Evolutionary conservation across 2,329 filamentous ascomycete species (phyloP).

Genomic region (Penicillium oxalicum): DNA sequence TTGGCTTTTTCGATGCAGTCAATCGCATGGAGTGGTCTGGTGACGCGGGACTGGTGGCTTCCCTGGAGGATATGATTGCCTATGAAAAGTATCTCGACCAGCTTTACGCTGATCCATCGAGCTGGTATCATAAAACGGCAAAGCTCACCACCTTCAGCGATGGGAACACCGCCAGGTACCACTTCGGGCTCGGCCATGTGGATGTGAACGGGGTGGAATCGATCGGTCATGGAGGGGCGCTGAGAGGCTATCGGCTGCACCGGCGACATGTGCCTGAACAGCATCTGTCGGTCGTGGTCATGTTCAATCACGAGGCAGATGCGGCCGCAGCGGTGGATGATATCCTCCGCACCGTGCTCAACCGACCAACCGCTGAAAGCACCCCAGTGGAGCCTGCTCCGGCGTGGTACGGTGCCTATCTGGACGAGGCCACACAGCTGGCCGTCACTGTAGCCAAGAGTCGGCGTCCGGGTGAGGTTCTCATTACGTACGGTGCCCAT

Average conservation of each 20-base stretch:
- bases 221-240: constrained; percentile 39
- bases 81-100: constrained; percentile 40
- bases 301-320: constrained; percentile 38
- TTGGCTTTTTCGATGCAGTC: constrained; percentile 32
- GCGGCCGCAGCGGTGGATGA: constrained; percentile 23
- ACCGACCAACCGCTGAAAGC: constrained; percentile 11
- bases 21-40: constrained; percentile 45
- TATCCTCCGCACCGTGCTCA: constrained; percentile 29
- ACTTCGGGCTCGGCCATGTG: constrained; percentile 31
- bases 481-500: constrained; percentile 25
- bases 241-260: constrained; percentile 38
- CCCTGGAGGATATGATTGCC: constrained; percentile 43
- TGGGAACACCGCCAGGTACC: constrained; percentile 33
- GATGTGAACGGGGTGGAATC: constrained; percentile 22
- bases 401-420: constrained; percentile 33
- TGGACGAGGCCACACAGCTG: constrained; percentile 36
- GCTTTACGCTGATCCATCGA: constrained; percentile 25
- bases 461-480: constrained; percentile 20
- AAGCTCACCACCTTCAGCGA: constrained; percentile 28
- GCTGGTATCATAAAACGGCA: constrained; percentile 31
- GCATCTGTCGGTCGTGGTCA: constrained; percentile 35
- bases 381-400: constrained; percentile 8
- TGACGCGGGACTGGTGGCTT: constrained; percentile 42
- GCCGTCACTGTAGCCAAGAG: constrained; percentile 25
- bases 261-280: constrained; percentile 33